Base-by-base conservation (phyloP, 371 early-diverging fungal species). In the Blyttiomyces sp. region DNA sequence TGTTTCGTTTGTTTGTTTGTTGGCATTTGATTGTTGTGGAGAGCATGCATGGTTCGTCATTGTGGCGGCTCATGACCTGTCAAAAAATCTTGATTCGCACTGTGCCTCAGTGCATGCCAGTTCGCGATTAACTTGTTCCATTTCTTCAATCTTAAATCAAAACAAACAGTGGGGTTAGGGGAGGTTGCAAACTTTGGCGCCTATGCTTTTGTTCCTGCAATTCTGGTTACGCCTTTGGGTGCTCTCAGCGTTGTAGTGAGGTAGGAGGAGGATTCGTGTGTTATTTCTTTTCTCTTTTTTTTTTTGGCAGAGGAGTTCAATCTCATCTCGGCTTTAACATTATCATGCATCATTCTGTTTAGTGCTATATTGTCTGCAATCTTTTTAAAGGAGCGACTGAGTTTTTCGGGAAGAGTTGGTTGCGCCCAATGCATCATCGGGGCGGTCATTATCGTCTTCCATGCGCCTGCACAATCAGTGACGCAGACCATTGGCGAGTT, bases 151-250 rank as follows among this genome's bases (percentile, higher is more conserved):
- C n/a, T n/a, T n/a, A n/a, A n/a, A n/a, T n/a, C n/a, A n/a, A n/a
- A n/a, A n/a, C n/a, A n/a, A n/a, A n/a, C n/a, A 88, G 88, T 95
- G 94, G 89, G 85, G 4, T 64, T 89, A 21, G 95, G 95, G 49
- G 96, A 95, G 81, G 70, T 93, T 30, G 79, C 86, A 59, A 95
- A 95, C 78, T 91, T 95, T 77, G 90, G 91, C 3, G 98, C 98
- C 0, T 96, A 96, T 68, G 88, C 94, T 17, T 95, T 94, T 72
- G 87, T 93, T 9, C 95, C 93, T 0, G 91, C 94, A n/a, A 89
- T 93, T 50, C 83, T 94, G 7, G 92, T 95, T 9, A 94, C 95
- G 21, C 94, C 95, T 3, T 80, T 95, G 43, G 94, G 94, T 32
- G 91, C 93, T 1, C 77, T 95, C 17, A 86, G 86, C 68, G 95